Evolutionary conservation across 2,329 filamentous ascomycete genomes (phyloP).

Genomic region (Hymenoscyphus linearis): DNA sequence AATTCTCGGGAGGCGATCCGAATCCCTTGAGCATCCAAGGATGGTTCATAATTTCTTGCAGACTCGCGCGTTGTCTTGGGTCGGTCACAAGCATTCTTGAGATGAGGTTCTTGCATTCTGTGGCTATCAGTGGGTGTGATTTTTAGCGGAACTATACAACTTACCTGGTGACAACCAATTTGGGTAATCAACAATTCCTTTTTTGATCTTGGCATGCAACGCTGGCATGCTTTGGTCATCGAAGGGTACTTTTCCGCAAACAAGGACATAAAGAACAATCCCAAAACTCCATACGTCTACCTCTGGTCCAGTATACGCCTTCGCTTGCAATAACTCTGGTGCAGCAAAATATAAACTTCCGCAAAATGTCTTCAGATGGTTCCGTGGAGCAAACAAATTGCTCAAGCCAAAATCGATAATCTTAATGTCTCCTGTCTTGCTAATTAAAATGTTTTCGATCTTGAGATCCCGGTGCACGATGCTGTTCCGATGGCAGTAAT

Average conservation of each 20-base stretch:
- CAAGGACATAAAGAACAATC: conserved; percentile 93
- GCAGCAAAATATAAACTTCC: conserved; percentile 97
- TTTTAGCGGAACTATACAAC: conserved; percentile 30
- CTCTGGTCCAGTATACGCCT: conserved; percentile 91
- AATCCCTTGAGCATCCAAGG: conserved; percentile 96
- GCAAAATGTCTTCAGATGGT: conserved; percentile 91
- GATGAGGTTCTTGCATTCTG: conserved; percentile 90
- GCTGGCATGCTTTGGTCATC: conserved; percentile 99
- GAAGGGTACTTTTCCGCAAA: conserved; percentile 96
- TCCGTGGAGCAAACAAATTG: conserved; percentile 84
- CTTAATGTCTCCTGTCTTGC: conserved; percentile 98
- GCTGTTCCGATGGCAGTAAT: conserved; percentile 97
- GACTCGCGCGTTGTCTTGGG: conserved; percentile 75
- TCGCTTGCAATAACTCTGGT: conserved; percentile 87
- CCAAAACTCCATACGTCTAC: conserved; percentile 99
- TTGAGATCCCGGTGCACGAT: conserved; percentile 97
- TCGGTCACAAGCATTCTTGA: conserved; percentile 95
- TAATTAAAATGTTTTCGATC: conserved; percentile 99
- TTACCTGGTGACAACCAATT: conserved; percentile 85
- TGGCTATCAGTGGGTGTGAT: conserved; percentile 13
- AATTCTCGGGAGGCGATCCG: conserved; percentile 80
- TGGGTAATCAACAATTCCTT: conserved; percentile 91
- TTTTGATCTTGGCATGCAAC: conserved; percentile 97
- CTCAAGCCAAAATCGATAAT: conserved; percentile 98
- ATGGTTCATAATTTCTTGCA: conserved; percentile 90